phyloP scores from a whole-genome alignment of 2,329 filamentous ascomycete genomes.

The Microcera coccophila region DNA sequence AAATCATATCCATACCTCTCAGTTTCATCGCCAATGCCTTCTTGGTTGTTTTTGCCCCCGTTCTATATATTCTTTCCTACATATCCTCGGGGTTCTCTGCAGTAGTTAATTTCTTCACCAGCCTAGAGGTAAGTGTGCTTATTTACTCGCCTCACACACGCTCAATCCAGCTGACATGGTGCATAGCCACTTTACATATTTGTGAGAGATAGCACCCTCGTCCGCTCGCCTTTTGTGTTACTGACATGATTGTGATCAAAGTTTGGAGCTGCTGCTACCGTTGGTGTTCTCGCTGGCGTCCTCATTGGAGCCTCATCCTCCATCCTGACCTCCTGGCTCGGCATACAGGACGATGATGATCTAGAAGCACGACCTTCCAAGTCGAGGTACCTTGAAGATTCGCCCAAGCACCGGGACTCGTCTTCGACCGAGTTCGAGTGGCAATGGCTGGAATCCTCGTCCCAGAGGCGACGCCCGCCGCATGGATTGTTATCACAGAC shows the following conservation, averaged over 20 bases:
- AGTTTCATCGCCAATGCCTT: slow-evolving; percentile 25
- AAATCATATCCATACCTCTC: slow-evolving; percentile 30
- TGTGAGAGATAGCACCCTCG: slow-evolving; percentile 29
- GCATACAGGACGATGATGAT: slow-evolving; percentile 32
- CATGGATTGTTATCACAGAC: slow-evolving; percentile 59
- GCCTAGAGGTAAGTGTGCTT: slow-evolving; percentile 34
- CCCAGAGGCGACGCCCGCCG: slow-evolving; percentile 38
- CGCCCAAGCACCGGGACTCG: slow-evolving; percentile 13
- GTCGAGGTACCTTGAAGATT: slow-evolving; percentile 11
- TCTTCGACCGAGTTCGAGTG: slow-evolving; percentile 36
- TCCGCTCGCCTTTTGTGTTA: slow-evolving; percentile 13
- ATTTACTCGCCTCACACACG: not conserved
- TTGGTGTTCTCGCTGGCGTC: slow-evolving; percentile 63
- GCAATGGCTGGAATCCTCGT: slow-evolving; percentile 35
- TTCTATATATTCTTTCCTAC: slow-evolving; percentile 33
- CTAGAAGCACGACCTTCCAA: slow-evolving; percentile 10
- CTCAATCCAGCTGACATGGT: slow-evolving; percentile 4
- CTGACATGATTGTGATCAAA: slow-evolving; percentile 14
- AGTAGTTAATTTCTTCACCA: slow-evolving; percentile 27
- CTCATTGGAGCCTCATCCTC: slow-evolving; percentile 55
- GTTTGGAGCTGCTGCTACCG: slow-evolving; percentile 62
- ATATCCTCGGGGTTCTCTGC: slow-evolving; percentile 19
- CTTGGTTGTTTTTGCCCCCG: slow-evolving; percentile 35
- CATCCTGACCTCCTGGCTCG: slow-evolving; percentile 50
- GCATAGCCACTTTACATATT: slow-evolving; percentile 41